Evolutionary conservation across 2,329 filamentous ascomycete genomes (phyloP).

Genomic region (Talaromyces sp.): DNA sequence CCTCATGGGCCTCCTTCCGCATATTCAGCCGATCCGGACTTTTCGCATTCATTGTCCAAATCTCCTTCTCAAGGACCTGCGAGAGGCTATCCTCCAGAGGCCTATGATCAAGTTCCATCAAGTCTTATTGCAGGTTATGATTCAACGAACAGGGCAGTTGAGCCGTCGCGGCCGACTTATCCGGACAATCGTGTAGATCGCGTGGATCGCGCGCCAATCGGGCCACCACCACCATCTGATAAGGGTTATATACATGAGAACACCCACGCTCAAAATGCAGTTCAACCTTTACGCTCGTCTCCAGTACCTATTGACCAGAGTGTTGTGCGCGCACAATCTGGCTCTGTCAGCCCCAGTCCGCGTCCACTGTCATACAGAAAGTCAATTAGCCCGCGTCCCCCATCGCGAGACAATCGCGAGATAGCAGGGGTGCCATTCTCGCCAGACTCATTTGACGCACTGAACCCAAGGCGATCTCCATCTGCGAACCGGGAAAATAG

Average conservation of each 20-base stretch:
- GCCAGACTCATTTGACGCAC: conserved; percentile 56
- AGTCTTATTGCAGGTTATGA: conserved; percentile 40
- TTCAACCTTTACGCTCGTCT: conserved; percentile 25
- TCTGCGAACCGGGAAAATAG: conserved; percentile 26
- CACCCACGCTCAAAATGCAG: conserved; percentile 5
- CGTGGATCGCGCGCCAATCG: conserved; percentile 20
- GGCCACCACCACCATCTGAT: conserved; percentile 20
- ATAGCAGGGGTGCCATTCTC: conserved; percentile 48
- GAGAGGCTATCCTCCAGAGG: conserved; percentile 11
- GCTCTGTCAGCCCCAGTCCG: conserved; percentile 28
- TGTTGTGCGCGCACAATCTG: conserved; percentile 19
- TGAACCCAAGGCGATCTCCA: conserved; percentile 45
- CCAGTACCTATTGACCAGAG: conserved; percentile 23
- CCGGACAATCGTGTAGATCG: conserved; percentile 22
- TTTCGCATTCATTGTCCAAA: conserved; percentile 16
- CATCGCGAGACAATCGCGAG: conserved; percentile 31
- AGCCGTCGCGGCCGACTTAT: conserved; percentile 20
- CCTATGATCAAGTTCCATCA: conserved; percentile 27
- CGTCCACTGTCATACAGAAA: conserved; percentile 48
- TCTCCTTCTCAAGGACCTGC: conserved; percentile 18
- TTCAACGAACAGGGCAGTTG: conserved; percentile 22
- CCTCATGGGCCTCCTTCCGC: neutral
- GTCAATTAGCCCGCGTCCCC: conserved; percentile 55
- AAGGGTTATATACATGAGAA: conserved; percentile 18
- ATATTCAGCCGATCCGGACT: conserved; percentile 17